phyloP scores from a whole-genome alignment of 2,329 filamentous ascomycete species.

The Rutstroemia sydowiana region DNA sequence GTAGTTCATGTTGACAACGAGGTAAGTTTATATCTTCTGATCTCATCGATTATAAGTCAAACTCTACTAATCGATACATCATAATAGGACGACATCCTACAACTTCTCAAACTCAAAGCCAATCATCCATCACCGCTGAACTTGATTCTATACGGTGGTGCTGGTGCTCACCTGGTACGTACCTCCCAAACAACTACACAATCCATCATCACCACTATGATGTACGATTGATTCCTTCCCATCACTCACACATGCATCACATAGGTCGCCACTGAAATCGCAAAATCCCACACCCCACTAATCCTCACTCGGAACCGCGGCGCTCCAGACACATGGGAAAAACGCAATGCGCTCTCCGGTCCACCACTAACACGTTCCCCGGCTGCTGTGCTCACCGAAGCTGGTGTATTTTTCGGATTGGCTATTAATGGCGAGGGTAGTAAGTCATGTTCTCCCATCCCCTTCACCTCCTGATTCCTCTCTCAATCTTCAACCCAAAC shows the following conservation, averaged over 20 bases:
- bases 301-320: slow-evolving; percentile 36
- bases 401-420: slow-evolving; percentile 34
- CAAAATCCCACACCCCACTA: slow-evolving; percentile 35
- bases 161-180: slow-evolving; percentile 33
- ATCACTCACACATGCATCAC: not conserved
- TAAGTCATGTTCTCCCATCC: not conserved
- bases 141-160: slow-evolving; percentile 34
- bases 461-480: slow-evolving; percentile 11
- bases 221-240: not conserved
- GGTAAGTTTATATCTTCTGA: slow-evolving; percentile 19
- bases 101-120: slow-evolving; percentile 34
- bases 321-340: slow-evolving; percentile 32
- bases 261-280: slow-evolving; percentile 35
- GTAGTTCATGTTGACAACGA: slow-evolving; percentile 35
- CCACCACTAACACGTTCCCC: slow-evolving; percentile 36
- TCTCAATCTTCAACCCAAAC: too few relatives aligned
- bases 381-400: slow-evolving; percentile 34
- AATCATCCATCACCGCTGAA: slow-evolving; percentile 29
- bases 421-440: slow-evolving; percentile 26
- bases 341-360: slow-evolving; percentile 33
- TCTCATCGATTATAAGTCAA: not conserved
- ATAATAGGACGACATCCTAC: slow-evolving; percentile 35
- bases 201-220: not conserved
- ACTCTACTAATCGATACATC: too few relatives aligned
- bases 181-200: not conserved